Percentiles rank a stretch among this genome's conserved stretches.
Evolutionary conservation across 164 flowering plant species (phyloP).

Genomic region (Macadamia integrifolia): DNA sequence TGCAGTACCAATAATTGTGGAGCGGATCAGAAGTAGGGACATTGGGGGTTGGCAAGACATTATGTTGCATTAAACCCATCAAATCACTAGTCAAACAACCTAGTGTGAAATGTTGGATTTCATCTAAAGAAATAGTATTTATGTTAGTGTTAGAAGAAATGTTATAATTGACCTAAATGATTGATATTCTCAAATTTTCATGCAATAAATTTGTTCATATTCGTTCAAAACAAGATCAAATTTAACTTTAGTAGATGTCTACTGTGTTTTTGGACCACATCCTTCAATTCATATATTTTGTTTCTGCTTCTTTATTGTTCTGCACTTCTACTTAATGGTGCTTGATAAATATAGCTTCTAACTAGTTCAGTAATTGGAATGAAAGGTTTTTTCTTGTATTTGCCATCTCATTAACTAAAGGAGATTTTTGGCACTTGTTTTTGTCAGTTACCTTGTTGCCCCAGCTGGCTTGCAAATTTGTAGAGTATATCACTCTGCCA

Average conservation of each 20-base stretch:
- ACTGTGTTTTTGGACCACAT: background rate
- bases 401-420: background rate
- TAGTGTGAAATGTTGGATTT: no score
- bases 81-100: no score
- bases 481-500: conserved; percentile 65
- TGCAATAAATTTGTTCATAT: background rate
- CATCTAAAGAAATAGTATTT: no score
- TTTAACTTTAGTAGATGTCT: no score
- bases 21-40: no score
- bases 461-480: conserved; percentile 61
- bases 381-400: background rate
- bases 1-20: no score
- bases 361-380: background rate
- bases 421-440: conserved; percentile 7
- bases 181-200: background rate
- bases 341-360: background rate
- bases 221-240: background rate
- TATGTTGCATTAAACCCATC: no score
- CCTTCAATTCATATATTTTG: background rate
- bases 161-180: background rate
- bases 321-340: background rate
- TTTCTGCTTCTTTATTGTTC: background rate
- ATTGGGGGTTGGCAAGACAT: no score
- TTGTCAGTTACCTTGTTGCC: conserved; percentile 65
- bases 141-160: no score